These are phyloP conservation scores for Claviceps sp. DNA, from an alignment of 2,329 filamentous ascomycete genomes.

Conservation along the genomic window DNA sequence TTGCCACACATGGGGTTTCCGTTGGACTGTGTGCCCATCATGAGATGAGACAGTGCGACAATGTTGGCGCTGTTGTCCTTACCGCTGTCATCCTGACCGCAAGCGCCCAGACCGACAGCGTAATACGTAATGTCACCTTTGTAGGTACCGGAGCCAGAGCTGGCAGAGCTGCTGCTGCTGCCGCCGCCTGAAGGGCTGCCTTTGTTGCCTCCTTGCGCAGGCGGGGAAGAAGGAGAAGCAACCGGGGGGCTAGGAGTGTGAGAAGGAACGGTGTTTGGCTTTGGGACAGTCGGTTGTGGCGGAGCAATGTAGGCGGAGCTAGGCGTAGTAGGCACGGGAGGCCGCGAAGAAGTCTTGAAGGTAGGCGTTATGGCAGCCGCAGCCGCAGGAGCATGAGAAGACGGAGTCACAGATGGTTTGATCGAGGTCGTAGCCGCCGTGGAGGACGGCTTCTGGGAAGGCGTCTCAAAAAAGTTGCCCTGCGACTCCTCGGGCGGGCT, in stretches of 20 bases:
- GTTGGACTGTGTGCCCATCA: constrained; percentile 55
- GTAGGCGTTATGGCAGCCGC: constrained; percentile 13
- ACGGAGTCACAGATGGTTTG: constrained; percentile 4
- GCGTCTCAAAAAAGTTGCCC: constrained; percentile 19
- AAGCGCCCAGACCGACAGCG: constrained; percentile 52
- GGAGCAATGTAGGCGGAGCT: constrained; percentile 7
- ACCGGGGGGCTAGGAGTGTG: constrained; percentile 7
- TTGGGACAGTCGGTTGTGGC: constrained; percentile 6
- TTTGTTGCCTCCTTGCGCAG: constrained; percentile 3
- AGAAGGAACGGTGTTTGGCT: constrained; percentile 3
- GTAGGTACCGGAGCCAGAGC: constrained; percentile 17
- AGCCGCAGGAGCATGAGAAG: constrained; percentile 12
- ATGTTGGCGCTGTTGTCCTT: constrained; percentile 42
- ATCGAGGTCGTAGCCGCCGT: constrained; percentile 9
- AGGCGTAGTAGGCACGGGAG: constrained; percentile 5
- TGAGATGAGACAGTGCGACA: constrained; percentile 50
- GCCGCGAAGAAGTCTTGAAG: constrained; percentile 12
- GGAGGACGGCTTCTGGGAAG: constrained; percentile 1
- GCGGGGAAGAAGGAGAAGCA: constrained; percentile 7
- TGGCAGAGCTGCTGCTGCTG: constrained; percentile 7
- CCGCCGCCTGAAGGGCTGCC: background rate
- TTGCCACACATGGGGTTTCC: constrained; percentile 58
- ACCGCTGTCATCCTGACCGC: constrained; percentile 49
- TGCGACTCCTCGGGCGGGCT: constrained; percentile 10
- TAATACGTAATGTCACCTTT: constrained; percentile 65